phyloP scores from a whole-genome alignment of 805 yeast species.

The Pichia scutulata region DNA sequence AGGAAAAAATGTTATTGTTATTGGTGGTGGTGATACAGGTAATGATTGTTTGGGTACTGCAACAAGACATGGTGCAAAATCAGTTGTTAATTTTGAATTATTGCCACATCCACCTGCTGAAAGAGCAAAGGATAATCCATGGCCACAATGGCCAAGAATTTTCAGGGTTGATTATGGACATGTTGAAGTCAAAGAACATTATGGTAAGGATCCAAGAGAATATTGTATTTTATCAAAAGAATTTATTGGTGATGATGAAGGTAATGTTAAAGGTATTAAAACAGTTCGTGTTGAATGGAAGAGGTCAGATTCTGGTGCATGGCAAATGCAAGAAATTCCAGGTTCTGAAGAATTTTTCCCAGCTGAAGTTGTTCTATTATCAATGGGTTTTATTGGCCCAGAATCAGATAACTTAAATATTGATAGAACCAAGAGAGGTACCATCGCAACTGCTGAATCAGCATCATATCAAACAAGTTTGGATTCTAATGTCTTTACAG shows the following conservation, averaged over 20 bases:
- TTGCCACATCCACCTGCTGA: slow-evolving; percentile 84
- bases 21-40: slow-evolving; percentile 99
- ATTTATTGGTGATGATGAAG: slow-evolving; percentile 90
- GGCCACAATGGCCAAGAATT: slow-evolving; percentile 99
- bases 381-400: slow-evolving; percentile 98
- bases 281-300: slow-evolving; percentile 98
- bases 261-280: slow-evolving; percentile 90
- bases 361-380: slow-evolving; percentile 86
- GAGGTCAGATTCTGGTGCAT: slow-evolving; percentile 88
- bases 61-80: slow-evolving; percentile 93
- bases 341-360: slow-evolving; percentile 91
- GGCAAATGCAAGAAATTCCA: slow-evolving; percentile 99
- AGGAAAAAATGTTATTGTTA: slow-evolving; percentile 89
- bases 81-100: slow-evolving; percentile 89
- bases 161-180: slow-evolving; percentile 98
- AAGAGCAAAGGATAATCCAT: slow-evolving; percentile 92
- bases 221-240: slow-evolving; percentile 93
- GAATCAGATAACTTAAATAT: slow-evolving; percentile 70
- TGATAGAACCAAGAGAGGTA: slow-evolving; percentile 76
- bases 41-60: slow-evolving; percentile 98
- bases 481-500: slow-evolving; percentile 73
- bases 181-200: slow-evolving; percentile 87
- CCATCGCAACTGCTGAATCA: slow-evolving; percentile 56
- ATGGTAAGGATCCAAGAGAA: slow-evolving; percentile 96
- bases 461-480: slow-evolving; percentile 58